phyloP scores from a whole-genome alignment of 2,329 filamentous ascomycete genomes.

The Hortaea sp. region DNA sequence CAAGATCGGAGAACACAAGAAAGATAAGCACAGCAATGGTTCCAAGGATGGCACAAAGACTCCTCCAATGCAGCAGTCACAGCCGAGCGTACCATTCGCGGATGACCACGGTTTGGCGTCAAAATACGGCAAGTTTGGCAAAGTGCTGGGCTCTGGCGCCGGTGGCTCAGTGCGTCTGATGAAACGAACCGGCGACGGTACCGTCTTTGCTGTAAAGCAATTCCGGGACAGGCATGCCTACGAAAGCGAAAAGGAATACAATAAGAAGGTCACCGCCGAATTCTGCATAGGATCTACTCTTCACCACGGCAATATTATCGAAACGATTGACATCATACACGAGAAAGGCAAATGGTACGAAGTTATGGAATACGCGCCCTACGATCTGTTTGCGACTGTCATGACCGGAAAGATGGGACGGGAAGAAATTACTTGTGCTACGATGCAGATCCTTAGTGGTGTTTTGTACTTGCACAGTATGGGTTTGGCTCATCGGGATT shows the following conservation, averaged over 20 bases:
- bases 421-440: conserved; percentile 82
- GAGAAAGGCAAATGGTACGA: conserved; percentile 95
- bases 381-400: conserved; percentile 90
- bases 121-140: conserved; percentile 93
- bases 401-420: conserved; percentile 97
- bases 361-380: conserved; percentile 98
- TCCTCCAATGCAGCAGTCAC: conserved; percentile 19
- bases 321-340: conserved; percentile 91
- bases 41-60: conserved; percentile 18
- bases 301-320: conserved; percentile 96
- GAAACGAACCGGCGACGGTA: conserved; percentile 84
- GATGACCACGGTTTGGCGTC: conserved; percentile 85
- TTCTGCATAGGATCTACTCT: conserved; percentile 96
- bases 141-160: conserved; percentile 84
- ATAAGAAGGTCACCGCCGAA: conserved; percentile 95
- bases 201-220: conserved; percentile 95
- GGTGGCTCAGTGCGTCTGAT: conserved; percentile 90
- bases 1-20: conserved; percentile 59
- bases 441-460: conserved; percentile 87
- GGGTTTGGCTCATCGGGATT: conserved; percentile 85
- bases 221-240: conserved; percentile 87
- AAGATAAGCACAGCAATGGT: conserved; percentile 39
- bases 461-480: conserved; percentile 92
- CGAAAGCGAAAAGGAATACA: conserved; percentile 89
- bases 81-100: conserved; percentile 64